A percentile compares a stretch with the other conserved stretches of the same genome.
Evolutionary conservation across 164 flowering plant genomes (phyloP).

Genomic region (Aristolochia californica): DNA sequence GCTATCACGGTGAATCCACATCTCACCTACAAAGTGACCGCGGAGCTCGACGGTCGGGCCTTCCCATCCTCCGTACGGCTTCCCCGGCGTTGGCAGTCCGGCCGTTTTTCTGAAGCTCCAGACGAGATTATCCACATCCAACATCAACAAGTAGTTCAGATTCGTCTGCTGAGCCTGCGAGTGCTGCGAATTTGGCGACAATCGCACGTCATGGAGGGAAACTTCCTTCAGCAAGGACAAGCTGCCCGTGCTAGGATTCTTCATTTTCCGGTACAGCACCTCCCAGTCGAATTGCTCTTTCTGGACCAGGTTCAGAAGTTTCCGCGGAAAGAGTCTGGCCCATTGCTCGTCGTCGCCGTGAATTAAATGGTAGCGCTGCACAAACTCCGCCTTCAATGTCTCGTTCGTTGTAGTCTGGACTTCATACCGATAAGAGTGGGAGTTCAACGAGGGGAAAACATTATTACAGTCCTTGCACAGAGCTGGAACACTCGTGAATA

Average conservation of each 20-base stretch:
- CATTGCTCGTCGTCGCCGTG: constrained; percentile 71
- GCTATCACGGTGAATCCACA: too few relatives aligned
- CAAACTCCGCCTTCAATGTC: constrained; percentile 50
- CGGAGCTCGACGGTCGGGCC: constrained; percentile 55
- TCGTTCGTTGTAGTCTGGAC: constrained; percentile 43
- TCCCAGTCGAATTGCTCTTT: constrained; percentile 32
- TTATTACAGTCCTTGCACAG: constrained; percentile 63
- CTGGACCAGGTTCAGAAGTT: constrained; percentile 27
- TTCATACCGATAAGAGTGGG: constrained; percentile 49
- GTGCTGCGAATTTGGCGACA: constrained; percentile 43
- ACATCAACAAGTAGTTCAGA: constrained; percentile 70
- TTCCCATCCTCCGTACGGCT: constrained; percentile 90
- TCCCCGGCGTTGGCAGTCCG: constrained; percentile 50
- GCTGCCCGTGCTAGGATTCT: constrained; percentile 18
- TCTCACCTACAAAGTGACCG: constrained; percentile 97
- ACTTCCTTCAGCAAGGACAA: constrained; percentile 48
- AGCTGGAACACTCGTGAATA: too few relatives aligned
- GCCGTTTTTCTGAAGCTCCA: constrained; percentile 91
- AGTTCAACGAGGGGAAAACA: constrained; percentile 33
- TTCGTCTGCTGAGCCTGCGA: constrained; percentile 78
- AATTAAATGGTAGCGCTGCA: constrained; percentile 49
- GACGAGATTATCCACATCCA: constrained; percentile 72
- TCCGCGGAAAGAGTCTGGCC: constrained; percentile 55
- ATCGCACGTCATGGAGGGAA: constrained; percentile 62
- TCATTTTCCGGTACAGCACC: constrained; percentile 45